These are phyloP conservation scores for Penicillium paradoxum DNA, from an alignment of 495 filamentous ascomycete genomes.

Conservation along the genomic window DNA sequence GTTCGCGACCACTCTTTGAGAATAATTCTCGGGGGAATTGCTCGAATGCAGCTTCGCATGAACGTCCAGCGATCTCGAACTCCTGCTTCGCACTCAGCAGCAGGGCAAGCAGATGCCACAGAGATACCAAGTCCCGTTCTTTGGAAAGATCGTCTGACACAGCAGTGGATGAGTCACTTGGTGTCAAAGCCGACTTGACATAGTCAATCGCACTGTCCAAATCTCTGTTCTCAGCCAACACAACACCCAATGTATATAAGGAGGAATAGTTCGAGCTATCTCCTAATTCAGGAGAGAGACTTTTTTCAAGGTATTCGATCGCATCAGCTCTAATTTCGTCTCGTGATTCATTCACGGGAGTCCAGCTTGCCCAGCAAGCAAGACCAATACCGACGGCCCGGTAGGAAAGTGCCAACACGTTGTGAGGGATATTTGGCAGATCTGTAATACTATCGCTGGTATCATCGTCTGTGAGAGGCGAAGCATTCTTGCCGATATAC, in stretches of 20 bases:
- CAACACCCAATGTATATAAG: constrained; percentile 70
- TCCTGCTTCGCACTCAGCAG: constrained; percentile 83
- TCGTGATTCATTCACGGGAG: constrained; percentile 63
- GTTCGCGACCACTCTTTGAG: constrained; percentile 46
- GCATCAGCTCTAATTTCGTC: constrained; percentile 67
- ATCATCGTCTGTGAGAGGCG: constrained; percentile 32
- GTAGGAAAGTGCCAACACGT: constrained; percentile 62
- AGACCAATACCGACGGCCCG: constrained; percentile 76
- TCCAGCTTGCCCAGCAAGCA: constrained; percentile 79
- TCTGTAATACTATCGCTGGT: constrained; percentile 22
- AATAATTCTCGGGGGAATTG: constrained; percentile 61
- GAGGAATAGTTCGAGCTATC: constrained; percentile 61
- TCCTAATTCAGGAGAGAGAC: constrained; percentile 59
- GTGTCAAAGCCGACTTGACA: constrained; percentile 58
- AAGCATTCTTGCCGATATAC: constrained; percentile 51
- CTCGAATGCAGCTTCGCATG: constrained; percentile 86
- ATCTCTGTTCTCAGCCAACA: constrained; percentile 77
- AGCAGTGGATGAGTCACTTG: constrained; percentile 24
- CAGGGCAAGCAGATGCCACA: constrained; percentile 83
- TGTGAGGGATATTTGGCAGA: constrained; percentile 42
- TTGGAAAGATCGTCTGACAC: constrained; percentile 27
- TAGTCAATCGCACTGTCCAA: constrained; percentile 70
- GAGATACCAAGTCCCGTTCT: constrained; percentile 39
- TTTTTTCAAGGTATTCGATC: constrained; percentile 64
- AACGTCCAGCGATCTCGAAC: constrained; percentile 68